A percentile compares a stretch with the other conserved stretches of the same genome.
Conservation (phyloP, 2,329 filamentous ascomycete species). For the Gaeumannomyces tritici region DNA sequence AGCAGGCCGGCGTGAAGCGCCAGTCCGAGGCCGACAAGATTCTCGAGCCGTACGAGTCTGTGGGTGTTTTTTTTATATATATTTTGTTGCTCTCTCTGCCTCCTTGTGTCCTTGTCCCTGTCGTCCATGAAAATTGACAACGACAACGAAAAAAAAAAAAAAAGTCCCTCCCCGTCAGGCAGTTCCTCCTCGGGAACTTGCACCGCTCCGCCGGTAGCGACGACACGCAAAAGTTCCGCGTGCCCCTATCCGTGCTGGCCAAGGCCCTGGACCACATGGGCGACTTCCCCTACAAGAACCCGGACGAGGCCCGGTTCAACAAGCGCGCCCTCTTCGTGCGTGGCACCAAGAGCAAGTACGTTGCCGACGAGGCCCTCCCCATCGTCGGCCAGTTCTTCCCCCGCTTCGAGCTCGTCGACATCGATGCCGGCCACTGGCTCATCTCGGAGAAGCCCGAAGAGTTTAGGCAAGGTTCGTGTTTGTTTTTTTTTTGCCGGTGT, state of each 20-base stretch:
- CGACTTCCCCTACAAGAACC: conserved; percentile 78
- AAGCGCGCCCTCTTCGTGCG: conserved; percentile 75
- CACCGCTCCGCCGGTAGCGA: conserved; percentile 32
- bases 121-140: neutral
- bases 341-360: conserved; percentile 68
- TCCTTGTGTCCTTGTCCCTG: neutral
- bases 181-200: conserved; percentile 87
- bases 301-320: conserved; percentile 56
- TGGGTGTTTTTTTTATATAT: conserved; percentile 29
- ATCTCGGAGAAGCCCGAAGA: conserved; percentile 79
- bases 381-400: conserved; percentile 77
- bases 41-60: conserved; percentile 58
- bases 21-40: conserved; percentile 75
- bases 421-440: conserved; percentile 79
- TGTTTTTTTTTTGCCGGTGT: conserved; percentile 1
- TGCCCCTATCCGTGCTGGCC: conserved; percentile 66
- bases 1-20: conserved; percentile 55
- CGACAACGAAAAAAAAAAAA: neutral
- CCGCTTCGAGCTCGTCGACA: conserved; percentile 59
- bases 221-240: conserved; percentile 57
- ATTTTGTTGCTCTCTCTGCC: neutral
- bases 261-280: conserved; percentile 64
- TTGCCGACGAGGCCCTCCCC: conserved; percentile 73
- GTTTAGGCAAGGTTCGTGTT: conserved; percentile 58
- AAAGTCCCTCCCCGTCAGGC: conserved; percentile 62